Percentiles rank a stretch among this genome's conserved stretches.
These are phyloP conservation scores for Epichloe gansuensis DNA, from an alignment of 2,329 filamentous ascomycete species.

Conservation along the genomic window DNA sequence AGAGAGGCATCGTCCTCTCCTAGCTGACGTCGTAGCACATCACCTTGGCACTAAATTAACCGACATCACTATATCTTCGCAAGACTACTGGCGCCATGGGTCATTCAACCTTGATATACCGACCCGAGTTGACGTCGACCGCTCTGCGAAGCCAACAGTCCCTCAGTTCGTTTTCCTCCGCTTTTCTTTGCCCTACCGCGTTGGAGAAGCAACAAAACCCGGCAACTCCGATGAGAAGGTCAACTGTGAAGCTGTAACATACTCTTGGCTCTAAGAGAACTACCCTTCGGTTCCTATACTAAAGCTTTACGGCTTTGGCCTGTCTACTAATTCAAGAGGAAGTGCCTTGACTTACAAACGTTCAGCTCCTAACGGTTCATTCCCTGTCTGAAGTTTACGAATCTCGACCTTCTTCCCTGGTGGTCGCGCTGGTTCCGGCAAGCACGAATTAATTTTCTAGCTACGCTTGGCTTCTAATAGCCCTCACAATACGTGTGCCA, in stretches of 20 bases:
- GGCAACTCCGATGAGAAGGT: constrained; percentile 31
- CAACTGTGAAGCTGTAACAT: constrained; percentile 11
- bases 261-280: constrained; percentile 11
- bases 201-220: constrained; percentile 23
- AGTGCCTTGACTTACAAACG: neutral
- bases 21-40: neutral
- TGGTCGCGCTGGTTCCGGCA: neutral
- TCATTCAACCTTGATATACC: neutral
- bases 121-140: neutral
- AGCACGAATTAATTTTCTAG: neutral
- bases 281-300: constrained; percentile 14
- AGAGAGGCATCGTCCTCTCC: neutral
- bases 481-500: constrained; percentile 9
- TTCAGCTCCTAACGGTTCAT: neutral
- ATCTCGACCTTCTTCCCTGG: neutral
- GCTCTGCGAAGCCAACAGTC: neutral
- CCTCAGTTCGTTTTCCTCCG: neutral
- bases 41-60: neutral
- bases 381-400: neutral
- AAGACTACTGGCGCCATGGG: neutral
- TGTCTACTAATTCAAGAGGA: constrained; percentile 10
- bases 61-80: neutral
- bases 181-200: constrained; percentile 14
- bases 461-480: constrained; percentile 5
- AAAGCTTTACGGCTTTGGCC: constrained; percentile 14